Evolutionary conservation across 2,329 filamentous ascomycete genomes (phyloP).

Genomic region (Cladosporium sp.): DNA sequence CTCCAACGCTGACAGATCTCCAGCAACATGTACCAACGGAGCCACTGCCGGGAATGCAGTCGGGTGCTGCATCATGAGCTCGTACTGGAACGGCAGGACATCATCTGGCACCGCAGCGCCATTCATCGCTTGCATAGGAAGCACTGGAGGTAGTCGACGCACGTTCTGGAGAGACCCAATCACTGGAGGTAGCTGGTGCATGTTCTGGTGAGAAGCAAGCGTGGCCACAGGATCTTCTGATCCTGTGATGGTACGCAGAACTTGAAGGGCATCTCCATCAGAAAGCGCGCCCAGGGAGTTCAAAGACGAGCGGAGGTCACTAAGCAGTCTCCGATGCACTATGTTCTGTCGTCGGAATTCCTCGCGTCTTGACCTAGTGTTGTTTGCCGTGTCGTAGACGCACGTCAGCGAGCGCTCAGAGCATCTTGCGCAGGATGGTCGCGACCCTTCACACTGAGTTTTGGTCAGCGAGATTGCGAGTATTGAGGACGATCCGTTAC

Average conservation of each 20-base stretch:
- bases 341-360: neutral
- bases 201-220: neutral
- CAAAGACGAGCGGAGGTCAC: conserved; percentile 1
- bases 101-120: neutral
- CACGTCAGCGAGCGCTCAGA: neutral
- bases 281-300: neutral
- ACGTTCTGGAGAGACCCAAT: neutral
- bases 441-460: conserved; percentile 3
- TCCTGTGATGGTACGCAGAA: neutral
- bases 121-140: neutral
- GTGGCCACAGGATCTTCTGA: neutral
- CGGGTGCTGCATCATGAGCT: conserved; percentile 14
- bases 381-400: neutral
- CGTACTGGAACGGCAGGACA: conserved; percentile 3
- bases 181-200: neutral
- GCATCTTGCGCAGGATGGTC: conserved; percentile 7
- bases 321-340: neutral
- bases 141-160: neutral
- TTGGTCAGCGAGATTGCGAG: neutral
- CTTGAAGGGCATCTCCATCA: neutral
- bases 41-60: neutral
- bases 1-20: conserved; percentile 5
- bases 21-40: conserved; percentile 4
- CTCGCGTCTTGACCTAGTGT: neutral
- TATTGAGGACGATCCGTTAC: neutral